Evolutionary conservation across 1,284 basidiomycete genomes (phyloP).

Genomic region (Cutaneotrichosporon sp.): DNA sequence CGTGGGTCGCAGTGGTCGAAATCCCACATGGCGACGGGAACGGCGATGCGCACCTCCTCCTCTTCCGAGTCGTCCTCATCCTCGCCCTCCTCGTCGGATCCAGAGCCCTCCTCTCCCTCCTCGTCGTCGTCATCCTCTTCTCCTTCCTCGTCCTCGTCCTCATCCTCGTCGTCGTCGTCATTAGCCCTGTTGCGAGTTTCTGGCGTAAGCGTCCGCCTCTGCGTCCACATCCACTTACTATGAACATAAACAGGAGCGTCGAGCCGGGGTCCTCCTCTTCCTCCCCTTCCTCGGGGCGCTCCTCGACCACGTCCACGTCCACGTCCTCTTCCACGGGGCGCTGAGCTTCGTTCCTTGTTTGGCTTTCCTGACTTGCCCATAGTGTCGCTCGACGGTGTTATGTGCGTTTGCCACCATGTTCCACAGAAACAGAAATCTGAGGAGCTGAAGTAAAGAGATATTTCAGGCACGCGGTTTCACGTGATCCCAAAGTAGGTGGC

Average conservation of each 20-base stretch:
- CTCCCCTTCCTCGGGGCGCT: conserved; percentile 1
- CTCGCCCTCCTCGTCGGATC: conserved; percentile 28
- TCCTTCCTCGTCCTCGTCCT: neutral
- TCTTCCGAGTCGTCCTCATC: conserved; percentile 30
- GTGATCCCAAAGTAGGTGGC: no score
- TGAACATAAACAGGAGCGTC: conserved; percentile 8
- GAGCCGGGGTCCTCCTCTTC: neutral
- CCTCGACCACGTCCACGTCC: conserved; percentile 12
- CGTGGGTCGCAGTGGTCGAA: conserved; percentile 96
- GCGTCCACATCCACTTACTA: conserved; percentile 1
- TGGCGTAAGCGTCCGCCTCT: neutral
- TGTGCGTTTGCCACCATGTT: no score
- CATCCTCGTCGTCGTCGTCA: conserved; percentile 12
- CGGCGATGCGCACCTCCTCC: conserved; percentile 50
- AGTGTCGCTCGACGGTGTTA: no score
- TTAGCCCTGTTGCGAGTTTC: neutral
- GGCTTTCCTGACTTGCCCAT: conserved; percentile 21
- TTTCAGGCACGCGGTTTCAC: no score
- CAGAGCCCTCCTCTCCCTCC: neutral
- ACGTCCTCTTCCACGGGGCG: conserved; percentile 1
- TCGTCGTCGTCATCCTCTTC: neutral
- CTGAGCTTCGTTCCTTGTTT: conserved; percentile 12
- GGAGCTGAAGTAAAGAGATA: no score
- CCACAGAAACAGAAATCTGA: no score
- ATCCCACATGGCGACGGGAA: conserved; percentile 90